Conservation (phyloP, 2,329 filamentous ascomycete genomes). For the Helotiales sp. region DNA sequence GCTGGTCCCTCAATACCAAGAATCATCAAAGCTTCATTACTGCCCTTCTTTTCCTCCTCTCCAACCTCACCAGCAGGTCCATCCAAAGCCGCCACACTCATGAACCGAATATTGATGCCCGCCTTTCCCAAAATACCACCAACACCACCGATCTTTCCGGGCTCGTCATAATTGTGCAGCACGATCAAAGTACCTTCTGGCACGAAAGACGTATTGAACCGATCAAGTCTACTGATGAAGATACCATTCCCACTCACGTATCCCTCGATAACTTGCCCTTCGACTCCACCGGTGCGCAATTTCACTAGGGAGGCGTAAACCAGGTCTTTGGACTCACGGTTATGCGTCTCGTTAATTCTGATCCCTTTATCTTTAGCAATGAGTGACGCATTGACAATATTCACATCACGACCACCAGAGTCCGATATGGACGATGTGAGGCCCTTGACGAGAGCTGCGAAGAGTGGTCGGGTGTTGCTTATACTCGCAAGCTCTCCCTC, state of each 20-base stretch:
- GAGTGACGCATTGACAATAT: slow-evolving; percentile 81
- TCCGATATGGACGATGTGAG: slow-evolving; percentile 72
- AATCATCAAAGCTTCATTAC: slow-evolving; percentile 80
- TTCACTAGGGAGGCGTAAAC: slow-evolving; percentile 75
- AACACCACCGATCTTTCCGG: slow-evolving; percentile 82
- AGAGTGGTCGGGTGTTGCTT: slow-evolving; percentile 77
- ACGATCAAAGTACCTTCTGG: slow-evolving; percentile 78
- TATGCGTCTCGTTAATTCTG: slow-evolving; percentile 74
- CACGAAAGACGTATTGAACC: slow-evolving; percentile 75
- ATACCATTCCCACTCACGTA: slow-evolving; percentile 67
- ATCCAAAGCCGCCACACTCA: slow-evolving; percentile 69
- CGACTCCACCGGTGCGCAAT: slow-evolving; percentile 50
- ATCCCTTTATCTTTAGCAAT: slow-evolving; percentile 80
- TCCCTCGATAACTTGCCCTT: slow-evolving; percentile 62
- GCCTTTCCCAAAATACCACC: slow-evolving; percentile 71
- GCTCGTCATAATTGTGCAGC: slow-evolving; percentile 79
- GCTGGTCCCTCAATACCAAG: slow-evolving; percentile 68
- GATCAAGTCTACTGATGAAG: slow-evolving; percentile 74
- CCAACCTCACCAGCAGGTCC: slow-evolving; percentile 24
- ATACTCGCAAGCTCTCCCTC: slow-evolving; percentile 75
- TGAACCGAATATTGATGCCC: slow-evolving; percentile 79
- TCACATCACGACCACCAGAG: slow-evolving; percentile 70
- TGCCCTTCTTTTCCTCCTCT: slow-evolving; percentile 39
- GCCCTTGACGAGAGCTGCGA: slow-evolving; percentile 79
- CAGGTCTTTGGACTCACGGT: slow-evolving; percentile 62